Percentiles rank a stretch among this genome's conserved stretches.
phyloP scores from a whole-genome alignment of 2,329 filamentous ascomycete species.

The Curvularia lunata region DNA sequence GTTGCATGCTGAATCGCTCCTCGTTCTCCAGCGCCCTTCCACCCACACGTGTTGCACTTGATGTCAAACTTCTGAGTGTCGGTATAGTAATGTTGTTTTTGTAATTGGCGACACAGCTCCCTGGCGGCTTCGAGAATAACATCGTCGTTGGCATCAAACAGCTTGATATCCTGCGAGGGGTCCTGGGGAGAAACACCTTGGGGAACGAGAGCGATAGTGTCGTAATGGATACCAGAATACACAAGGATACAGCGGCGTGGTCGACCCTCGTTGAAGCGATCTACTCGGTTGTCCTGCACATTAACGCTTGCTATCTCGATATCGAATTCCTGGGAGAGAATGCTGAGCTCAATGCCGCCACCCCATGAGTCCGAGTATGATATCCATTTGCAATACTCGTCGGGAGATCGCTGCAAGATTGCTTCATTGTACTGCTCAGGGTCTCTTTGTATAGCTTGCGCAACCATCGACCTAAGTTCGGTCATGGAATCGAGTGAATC shows the following conservation, averaged over 20 bases:
- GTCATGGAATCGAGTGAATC: conserved; percentile 68
- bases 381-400: conserved; percentile 83
- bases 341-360: conserved; percentile 86
- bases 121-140: conserved; percentile 65
- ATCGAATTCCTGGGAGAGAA: conserved; percentile 82
- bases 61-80: conserved; percentile 83
- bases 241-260: conserved; percentile 76
- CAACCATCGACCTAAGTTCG: conserved; percentile 78
- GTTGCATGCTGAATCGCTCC: conserved; percentile 68
- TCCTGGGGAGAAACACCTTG: conserved; percentile 65
- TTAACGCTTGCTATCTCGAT: conserved; percentile 87
- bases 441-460: conserved; percentile 76
- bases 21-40: conserved; percentile 70
- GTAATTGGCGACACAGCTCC: conserved; percentile 63
- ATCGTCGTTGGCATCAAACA: conserved; percentile 67
- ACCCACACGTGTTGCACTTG: conserved; percentile 75
- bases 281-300: conserved; percentile 71
- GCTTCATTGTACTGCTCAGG: conserved; percentile 75
- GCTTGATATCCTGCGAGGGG: conserved; percentile 78
- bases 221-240: conserved; percentile 93
- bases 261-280: conserved; percentile 76
- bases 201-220: conserved; percentile 77
- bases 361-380: conserved; percentile 84
- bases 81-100: conserved; percentile 81
- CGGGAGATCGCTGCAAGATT: conserved; percentile 72